Percentiles rank a stretch among this genome's conserved stretches.
These are phyloP conservation scores for Fusarium miscanthi DNA, from an alignment of 2,329 filamentous ascomycete genomes.

Conservation along the genomic window DNA sequence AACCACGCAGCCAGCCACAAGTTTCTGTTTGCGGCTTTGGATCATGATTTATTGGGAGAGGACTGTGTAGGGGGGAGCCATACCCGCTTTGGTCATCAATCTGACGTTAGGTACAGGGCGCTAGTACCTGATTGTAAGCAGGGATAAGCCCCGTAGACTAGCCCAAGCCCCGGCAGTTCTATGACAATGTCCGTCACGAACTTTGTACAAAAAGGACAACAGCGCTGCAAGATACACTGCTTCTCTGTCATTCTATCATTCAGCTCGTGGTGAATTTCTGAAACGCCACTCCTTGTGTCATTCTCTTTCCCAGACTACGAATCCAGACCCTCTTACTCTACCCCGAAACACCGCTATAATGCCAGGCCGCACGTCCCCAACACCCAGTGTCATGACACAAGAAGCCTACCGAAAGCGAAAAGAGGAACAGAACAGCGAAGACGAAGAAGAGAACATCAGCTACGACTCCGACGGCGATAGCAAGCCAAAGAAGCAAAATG, in stretches of 20 bases:
- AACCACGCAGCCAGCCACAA: not conserved
- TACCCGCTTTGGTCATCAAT: slow-evolving; percentile 15
- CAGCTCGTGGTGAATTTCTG: not conserved
- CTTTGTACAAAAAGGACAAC: slow-evolving; percentile 27
- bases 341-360: not conserved
- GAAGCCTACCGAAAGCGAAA: slow-evolving; percentile 26
- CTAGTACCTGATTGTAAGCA: slow-evolving; percentile 23
- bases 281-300: too few relatives aligned
- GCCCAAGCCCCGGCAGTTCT: slow-evolving; percentile 14
- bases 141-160: slow-evolving; percentile 6
- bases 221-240: not conserved
- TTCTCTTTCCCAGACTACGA: too few relatives aligned
- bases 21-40: not conserved
- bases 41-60: not conserved
- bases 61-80: not conserved
- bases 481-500: slow-evolving; percentile 1
- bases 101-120: slow-evolving; percentile 18
- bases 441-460: slow-evolving; percentile 29
- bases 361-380: slow-evolving; percentile 24
- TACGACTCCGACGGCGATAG: slow-evolving; percentile 25
- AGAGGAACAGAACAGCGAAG: slow-evolving; percentile 8
- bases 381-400: slow-evolving; percentile 31
- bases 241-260: not conserved
- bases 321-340: too few relatives aligned
- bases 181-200: slow-evolving; percentile 5